phyloP scores from a whole-genome alignment of 495 filamentous ascomycete genomes.

The Usnea hakonensis region DNA sequence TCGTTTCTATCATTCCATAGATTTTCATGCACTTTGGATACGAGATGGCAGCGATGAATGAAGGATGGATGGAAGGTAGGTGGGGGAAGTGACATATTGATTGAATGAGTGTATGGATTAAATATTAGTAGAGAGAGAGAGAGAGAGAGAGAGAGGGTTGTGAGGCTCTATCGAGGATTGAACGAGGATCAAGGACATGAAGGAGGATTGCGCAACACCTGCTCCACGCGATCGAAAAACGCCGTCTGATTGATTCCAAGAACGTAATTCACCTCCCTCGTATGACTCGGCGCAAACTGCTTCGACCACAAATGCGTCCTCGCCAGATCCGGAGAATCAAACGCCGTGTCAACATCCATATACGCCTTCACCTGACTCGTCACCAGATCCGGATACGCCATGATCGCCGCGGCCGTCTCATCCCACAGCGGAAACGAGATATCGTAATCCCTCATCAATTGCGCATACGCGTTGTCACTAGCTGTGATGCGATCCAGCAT shows the following conservation, averaged over 20 bases:
- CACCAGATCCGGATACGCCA: constrained; percentile 31
- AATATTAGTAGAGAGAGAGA: too few relatives aligned
- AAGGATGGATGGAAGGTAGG: neutral
- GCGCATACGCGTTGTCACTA: constrained; percentile 26
- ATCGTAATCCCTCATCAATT: constrained; percentile 33
- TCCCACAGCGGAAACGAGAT: constrained; percentile 36
- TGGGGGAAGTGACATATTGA: neutral
- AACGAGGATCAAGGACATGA: neutral
- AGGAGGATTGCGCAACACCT: neutral
- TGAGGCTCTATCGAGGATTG: neutral
- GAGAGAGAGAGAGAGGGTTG: too few relatives aligned
- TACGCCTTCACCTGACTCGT: constrained; percentile 29
- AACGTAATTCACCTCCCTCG: constrained; percentile 31
- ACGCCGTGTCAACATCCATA: constrained; percentile 32
- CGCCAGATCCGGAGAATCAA: constrained; percentile 33
- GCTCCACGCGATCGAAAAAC: constrained; percentile 13
- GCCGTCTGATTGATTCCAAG: constrained; percentile 26
- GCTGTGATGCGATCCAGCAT: constrained; percentile 27
- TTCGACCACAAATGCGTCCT: constrained; percentile 33
- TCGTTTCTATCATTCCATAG: neutral
- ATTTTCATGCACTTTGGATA: neutral
- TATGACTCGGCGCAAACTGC: constrained; percentile 28
- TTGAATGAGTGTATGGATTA: too few relatives aligned
- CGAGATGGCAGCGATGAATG: neutral
- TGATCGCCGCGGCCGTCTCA: constrained; percentile 35